A percentile compares a stretch with the other conserved stretches of the same genome.
These are phyloP conservation scores for Podila horticola DNA, from an alignment of 192 early-diverging fungal genomes.

Conservation along the genomic window DNA sequence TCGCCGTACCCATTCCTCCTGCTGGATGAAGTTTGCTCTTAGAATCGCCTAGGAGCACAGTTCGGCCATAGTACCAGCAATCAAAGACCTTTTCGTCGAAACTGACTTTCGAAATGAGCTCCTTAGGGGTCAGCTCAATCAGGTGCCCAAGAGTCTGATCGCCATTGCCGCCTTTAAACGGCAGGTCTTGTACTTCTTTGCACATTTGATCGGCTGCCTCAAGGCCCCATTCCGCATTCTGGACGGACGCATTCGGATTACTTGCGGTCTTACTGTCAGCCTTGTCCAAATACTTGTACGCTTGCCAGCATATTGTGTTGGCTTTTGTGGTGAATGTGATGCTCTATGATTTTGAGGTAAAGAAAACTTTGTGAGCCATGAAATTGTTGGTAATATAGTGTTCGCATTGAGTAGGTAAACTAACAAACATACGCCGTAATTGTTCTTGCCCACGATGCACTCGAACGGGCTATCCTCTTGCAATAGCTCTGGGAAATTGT, in stretches of 20 bases:
- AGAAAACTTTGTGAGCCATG: neutral
- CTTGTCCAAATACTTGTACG: neutral
- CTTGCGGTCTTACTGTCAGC: neutral
- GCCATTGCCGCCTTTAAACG: neutral
- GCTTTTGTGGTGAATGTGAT: conserved; percentile 6
- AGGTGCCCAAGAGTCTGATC: conserved; percentile 4
- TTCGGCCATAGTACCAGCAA: conserved; percentile 6
- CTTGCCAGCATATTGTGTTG: conserved; percentile 9
- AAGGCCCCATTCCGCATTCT: conserved; percentile 7
- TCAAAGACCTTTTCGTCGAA: conserved; percentile 18
- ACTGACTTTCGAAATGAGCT: conserved; percentile 12
- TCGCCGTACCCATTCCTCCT: neutral
- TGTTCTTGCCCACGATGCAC: neutral
- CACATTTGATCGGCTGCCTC: conserved; percentile 11
- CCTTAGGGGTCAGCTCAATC: neutral
- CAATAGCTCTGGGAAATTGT: neutral
- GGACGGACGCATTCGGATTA: neutral
- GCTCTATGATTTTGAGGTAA: neutral
- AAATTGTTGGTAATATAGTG: neutral
- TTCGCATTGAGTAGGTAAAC: neutral
- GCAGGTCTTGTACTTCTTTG: neutral
- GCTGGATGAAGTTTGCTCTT: neutral
- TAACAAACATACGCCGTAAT: neutral
- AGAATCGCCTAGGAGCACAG: conserved; percentile 6
- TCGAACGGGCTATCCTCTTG: neutral